These are phyloP conservation scores for Coemansia sp. DNA, from an alignment of 192 early-diverging fungal species.

Conservation along the genomic window DNA sequence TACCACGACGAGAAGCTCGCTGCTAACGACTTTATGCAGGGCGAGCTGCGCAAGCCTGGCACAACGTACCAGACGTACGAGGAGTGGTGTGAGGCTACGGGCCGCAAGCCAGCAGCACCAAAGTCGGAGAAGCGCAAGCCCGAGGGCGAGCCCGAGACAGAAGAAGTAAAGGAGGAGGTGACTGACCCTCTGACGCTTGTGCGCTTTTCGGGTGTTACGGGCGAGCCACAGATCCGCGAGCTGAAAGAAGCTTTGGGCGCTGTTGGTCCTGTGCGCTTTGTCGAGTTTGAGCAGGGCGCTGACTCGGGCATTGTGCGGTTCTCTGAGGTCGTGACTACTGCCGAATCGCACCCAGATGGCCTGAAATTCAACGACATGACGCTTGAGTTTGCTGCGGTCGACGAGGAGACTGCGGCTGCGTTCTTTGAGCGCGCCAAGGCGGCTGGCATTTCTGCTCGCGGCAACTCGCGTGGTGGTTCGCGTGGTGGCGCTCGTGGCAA, in stretches of 20 bases:
- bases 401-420: background rate
- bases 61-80: constrained; percentile 38
- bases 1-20: constrained; percentile 54
- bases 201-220: constrained; percentile 29
- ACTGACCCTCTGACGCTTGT: constrained; percentile 21
- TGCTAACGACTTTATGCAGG: constrained; percentile 42
- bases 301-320: constrained; percentile 44
- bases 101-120: constrained; percentile 18
- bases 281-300: constrained; percentile 26
- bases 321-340: constrained; percentile 24
- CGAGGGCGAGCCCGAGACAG: constrained; percentile 6
- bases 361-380: constrained; percentile 16
- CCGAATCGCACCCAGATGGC: constrained; percentile 30
- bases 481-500: background rate
- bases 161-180: constrained; percentile 10
- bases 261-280: constrained; percentile 26
- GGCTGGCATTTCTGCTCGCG: background rate
- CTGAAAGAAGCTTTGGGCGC: constrained; percentile 33
- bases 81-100: constrained; percentile 43
- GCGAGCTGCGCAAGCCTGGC: constrained; percentile 48
- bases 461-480: background rate
- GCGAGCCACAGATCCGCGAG: constrained; percentile 16
- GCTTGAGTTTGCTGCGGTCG: background rate
- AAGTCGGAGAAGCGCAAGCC: constrained; percentile 6
- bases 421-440: background rate